Evolutionary conservation across 2,329 filamentous ascomycete species (phyloP), one percentile per base, ranked within the genome.

Genomic region (Claviceps digitariae): DNA sequence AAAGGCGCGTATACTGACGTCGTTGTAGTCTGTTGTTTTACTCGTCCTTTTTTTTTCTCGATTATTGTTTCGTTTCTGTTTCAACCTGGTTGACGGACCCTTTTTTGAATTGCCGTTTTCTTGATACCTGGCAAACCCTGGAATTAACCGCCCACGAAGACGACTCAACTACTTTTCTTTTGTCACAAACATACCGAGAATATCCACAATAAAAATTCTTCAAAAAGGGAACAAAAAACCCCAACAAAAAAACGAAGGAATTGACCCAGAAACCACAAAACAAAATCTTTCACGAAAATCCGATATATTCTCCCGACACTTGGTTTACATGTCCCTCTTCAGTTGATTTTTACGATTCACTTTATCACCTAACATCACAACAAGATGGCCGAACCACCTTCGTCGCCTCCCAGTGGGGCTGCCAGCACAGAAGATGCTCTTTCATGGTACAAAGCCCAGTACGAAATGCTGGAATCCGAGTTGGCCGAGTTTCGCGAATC

Each of bases 361-460:
- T 31, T 51, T 34, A 50, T 53, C 48, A 48, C 31, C 43, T 45
- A 44, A 48, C 45, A 44, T 20, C 40, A 50, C 20, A 21, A 23
- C 23, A 44, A 47, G 61, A 82, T 81, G 77, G 72, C 73, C 56
- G 81, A 83, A 63, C 74, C 75, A 60, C 79, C 80, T 6, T 84
- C 81, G 6, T 84, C 81, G 49, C 81, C 81, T 52, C 79, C 79
- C 12, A 72, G 71, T 63, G 77, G 75, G 63, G 68, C 72, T 51
- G 68, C 78, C 52, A 76, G 68, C 52, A 67, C 77, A 50, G 84
- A 90, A 64, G 87, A 93, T 64, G 86, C 90, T 57, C 76, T 98
- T 51, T 79, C 84, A 55, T 96, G 93, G 79, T 98, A 97, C 80
- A 98, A 98, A 75, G 72, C 82, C 52, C 91, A 97, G 68, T 97